Conservation (phyloP, 129 eudicot species). For the Flaveria sonorensis region DNA sequence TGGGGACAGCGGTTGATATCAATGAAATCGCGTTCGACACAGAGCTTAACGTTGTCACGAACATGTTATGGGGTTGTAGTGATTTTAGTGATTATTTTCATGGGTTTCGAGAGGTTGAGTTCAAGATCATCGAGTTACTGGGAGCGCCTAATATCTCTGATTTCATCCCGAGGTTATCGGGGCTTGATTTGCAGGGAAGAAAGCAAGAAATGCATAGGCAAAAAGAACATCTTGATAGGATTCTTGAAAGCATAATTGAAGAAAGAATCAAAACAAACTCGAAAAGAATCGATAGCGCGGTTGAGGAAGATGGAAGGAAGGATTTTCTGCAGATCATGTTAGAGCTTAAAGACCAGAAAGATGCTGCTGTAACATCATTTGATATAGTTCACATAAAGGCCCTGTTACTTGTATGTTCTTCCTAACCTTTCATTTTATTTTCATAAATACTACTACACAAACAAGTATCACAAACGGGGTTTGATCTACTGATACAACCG, state of each 20-base stretch:
- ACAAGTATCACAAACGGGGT: too few species aligned
- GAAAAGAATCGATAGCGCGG: background rate
- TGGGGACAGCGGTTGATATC: slow-evolving; percentile 11
- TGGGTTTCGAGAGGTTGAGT: slow-evolving; percentile 36
- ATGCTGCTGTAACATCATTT: slow-evolving; percentile 18
- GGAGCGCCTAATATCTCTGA: slow-evolving; percentile 40
- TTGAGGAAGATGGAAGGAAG: slow-evolving; percentile 25
- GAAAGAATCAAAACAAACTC: slow-evolving; percentile 27
- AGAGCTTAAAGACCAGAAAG: slow-evolving; percentile 26
- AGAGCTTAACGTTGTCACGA: slow-evolving; percentile 40
- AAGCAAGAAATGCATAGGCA: slow-evolving; percentile 39
- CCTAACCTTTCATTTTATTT: background rate
- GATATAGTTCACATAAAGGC: slow-evolving; percentile 33
- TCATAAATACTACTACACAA: too few species aligned
- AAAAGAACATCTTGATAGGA: slow-evolving; percentile 32
- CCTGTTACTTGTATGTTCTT: slow-evolving; percentile 23
- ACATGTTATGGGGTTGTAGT: slow-evolving; percentile 40
- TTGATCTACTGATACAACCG: too few species aligned
- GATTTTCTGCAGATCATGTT: slow-evolving; percentile 45
- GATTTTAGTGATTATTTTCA: background rate
- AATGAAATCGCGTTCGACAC: slow-evolving; percentile 26
- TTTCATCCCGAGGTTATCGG: slow-evolving; percentile 39
- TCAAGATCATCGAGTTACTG: slow-evolving; percentile 42
- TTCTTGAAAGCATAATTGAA: slow-evolving; percentile 26
- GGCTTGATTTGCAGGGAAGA: slow-evolving; percentile 46